Percentiles rank a stretch among this genome's conserved stretches.
Conservation (phyloP, 2,329 filamentous ascomycete species). For the Nectriaceae sp. region DNA sequence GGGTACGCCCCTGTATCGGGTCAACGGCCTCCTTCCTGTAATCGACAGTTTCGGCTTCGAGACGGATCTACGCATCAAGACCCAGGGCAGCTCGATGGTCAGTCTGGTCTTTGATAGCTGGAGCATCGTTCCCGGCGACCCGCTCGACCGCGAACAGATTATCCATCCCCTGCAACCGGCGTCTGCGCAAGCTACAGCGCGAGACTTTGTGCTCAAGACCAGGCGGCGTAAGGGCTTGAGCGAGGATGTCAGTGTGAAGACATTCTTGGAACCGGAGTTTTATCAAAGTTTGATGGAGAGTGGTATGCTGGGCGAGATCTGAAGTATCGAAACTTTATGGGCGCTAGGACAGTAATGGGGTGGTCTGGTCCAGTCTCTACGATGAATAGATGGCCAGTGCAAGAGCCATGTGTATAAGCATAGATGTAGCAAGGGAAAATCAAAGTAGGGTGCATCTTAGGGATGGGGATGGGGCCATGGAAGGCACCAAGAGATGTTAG, state of each 20-base stretch:
- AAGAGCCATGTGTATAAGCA: conserved; percentile 20
- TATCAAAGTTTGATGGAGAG: conserved; percentile 87
- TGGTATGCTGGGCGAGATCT: conserved; percentile 71
- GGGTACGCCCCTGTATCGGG: conserved; percentile 89
- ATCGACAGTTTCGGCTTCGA: conserved; percentile 99
- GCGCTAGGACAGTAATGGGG: conserved; percentile 4
- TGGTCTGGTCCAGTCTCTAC: no score
- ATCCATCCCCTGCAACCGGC: conserved; percentile 86
- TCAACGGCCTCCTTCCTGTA: conserved; percentile 88
- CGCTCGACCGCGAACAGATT: conserved; percentile 83
- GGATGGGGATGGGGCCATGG: not conserved
- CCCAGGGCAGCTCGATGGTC: conserved; percentile 87
- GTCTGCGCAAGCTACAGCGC: conserved; percentile 81
- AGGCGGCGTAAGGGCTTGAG: conserved; percentile 88
- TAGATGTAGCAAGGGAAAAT: conserved; percentile 14
- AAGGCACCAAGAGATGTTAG: not conserved
- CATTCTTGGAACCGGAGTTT: conserved; percentile 93
- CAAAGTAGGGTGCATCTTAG: not conserved
- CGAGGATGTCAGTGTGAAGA: conserved; percentile 93
- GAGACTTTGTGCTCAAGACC: conserved; percentile 97
- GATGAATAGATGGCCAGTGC: no score
- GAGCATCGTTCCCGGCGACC: conserved; percentile 94
- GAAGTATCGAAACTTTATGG: conserved; percentile 10
- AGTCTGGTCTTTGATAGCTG: conserved; percentile 94
- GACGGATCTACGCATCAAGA: conserved; percentile 94